These are phyloP conservation scores for Pouteria campechiana DNA, from an alignment of 179 eudicot genomes.

Conservation along the genomic window DNA sequence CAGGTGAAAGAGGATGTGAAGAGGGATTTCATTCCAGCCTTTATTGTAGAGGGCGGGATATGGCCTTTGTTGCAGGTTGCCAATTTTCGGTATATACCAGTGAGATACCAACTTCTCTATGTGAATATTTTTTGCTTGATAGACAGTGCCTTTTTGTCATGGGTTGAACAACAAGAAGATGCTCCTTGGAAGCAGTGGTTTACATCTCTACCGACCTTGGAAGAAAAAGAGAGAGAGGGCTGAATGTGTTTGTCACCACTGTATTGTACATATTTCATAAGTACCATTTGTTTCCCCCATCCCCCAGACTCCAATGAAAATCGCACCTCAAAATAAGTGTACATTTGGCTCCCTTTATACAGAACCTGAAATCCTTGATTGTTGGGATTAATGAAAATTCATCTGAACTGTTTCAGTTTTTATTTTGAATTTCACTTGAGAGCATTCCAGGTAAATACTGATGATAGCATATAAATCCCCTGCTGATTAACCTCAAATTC, in stretches of 20 bases:
- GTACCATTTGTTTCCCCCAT: too few relatives aligned
- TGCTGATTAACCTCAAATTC: too few relatives aligned
- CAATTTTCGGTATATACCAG: conserved; percentile 79
- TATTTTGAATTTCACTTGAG: too few relatives aligned
- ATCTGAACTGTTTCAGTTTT: too few relatives aligned
- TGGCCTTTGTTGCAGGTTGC: conserved; percentile 93
- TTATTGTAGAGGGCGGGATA: conserved; percentile 73
- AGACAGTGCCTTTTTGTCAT: conserved; percentile 91
- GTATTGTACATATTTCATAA: too few relatives aligned
- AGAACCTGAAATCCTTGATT: too few relatives aligned
- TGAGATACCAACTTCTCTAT: conserved; percentile 83
- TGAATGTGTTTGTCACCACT: conserved; percentile 11
- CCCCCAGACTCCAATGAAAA: too few relatives aligned
- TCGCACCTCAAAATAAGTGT: too few relatives aligned
- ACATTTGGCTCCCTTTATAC: too few relatives aligned
- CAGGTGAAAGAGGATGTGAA: conserved; percentile 91
- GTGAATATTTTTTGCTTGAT: conserved; percentile 92
- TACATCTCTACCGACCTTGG: conserved; percentile 16
- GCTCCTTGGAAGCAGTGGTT: conserved; percentile 93
- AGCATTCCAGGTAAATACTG: too few relatives aligned
- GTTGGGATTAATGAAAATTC: too few relatives aligned
- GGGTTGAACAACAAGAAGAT: conserved; percentile 93
- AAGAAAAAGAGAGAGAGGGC: conserved; percentile 39
- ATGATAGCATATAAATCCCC: too few relatives aligned
- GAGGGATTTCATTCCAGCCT: conserved; percentile 83